Evolutionary conservation across 2,329 filamentous ascomycete species (phyloP), one percentile per base, ranked within the genome.

Genomic region (Zasmidium citrigriseum): DNA sequence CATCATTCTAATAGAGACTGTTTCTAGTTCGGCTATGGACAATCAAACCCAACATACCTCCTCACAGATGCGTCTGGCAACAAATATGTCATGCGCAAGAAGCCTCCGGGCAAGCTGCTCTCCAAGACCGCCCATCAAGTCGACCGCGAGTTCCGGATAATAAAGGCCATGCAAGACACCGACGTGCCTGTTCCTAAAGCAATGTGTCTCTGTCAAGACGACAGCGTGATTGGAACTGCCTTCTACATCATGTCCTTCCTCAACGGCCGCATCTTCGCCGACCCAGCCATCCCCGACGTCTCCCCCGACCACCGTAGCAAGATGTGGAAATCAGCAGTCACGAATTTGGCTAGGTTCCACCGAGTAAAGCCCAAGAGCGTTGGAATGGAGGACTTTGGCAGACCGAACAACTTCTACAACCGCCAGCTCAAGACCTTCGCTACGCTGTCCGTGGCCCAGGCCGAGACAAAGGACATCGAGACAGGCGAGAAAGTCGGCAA

Each of bases 221-320:
- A 82, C 44, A 78, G 76, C 57, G 82, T 98, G 38, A 82, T 98
- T 63, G 95, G 93, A 56, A 98, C 93, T 7, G 85, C 92, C 4
- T 99, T 98, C 76, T 98, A 99, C 78, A 88, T 98, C 71, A 98
- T 99, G 95, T 88, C 91, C 73, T 98, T 95, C 73, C 82, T 98
- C 61, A 89, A 96, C 71, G 95, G 95, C 20, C 88, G 95, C 70
- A 96, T 97, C 77, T 91, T 98, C 71, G 90, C 93, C 70, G 91
- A 98, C 75, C 89, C 92, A 46, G 80, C 88, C 27, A 87, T 98
- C 72, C 93, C 91, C 1, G 88, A 80, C 12, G 85, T 91, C 12
- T 82, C 82, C 23, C 76, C 89, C 0, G 80, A 81, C 44, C 88
- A 96, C 66, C 84, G 93, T 59, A 85, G 79, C 27, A 84, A 85